A percentile compares a stretch with the other conserved stretches of the same genome.
Evolutionary conservation across 805 yeast genomes (phyloP).

Genomic region (Pichia nakasei): DNA sequence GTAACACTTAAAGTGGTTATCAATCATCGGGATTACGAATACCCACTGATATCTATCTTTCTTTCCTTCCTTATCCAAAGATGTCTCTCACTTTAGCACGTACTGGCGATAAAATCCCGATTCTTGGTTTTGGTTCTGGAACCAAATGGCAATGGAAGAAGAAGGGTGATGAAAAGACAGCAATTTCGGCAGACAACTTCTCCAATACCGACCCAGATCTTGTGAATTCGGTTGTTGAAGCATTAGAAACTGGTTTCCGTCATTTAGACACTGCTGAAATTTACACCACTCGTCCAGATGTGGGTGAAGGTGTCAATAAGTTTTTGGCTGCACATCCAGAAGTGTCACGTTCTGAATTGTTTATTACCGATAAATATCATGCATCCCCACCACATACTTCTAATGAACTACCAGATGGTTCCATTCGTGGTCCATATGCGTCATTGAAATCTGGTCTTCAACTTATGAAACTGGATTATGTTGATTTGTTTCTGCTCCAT

Average conservation of each 20-base stretch:
- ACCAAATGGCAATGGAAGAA: constrained; percentile 43
- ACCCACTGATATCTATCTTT: background rate
- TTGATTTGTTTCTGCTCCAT: constrained; percentile 57
- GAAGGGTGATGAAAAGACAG: constrained; percentile 16
- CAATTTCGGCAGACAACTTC: constrained; percentile 12
- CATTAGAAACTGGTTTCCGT: constrained; percentile 42
- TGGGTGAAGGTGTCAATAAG: constrained; percentile 44
- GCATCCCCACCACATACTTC: constrained; percentile 13
- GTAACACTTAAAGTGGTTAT: too few relatives aligned
- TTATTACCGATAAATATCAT: constrained; percentile 51
- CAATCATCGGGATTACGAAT: too few relatives aligned
- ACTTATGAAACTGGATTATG: constrained; percentile 40
- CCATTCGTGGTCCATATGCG: constrained; percentile 34
- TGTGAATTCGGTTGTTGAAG: constrained; percentile 36
- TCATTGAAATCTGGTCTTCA: constrained; percentile 37
- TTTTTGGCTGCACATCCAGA: constrained; percentile 22
- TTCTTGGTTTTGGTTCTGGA: constrained; percentile 42
- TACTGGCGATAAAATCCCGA: constrained; percentile 15
- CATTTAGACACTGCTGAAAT: constrained; percentile 62
- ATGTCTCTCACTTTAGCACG: constrained; percentile 6
- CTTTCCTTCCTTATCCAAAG: background rate
- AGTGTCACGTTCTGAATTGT: constrained; percentile 36
- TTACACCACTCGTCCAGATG: constrained; percentile 50
- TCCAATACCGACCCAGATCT: constrained; percentile 25
- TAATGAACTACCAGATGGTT: constrained; percentile 15